Evolutionary conservation across 2,329 filamentous ascomycete genomes (phyloP).

Genomic region (Aspergillus hortae): DNA sequence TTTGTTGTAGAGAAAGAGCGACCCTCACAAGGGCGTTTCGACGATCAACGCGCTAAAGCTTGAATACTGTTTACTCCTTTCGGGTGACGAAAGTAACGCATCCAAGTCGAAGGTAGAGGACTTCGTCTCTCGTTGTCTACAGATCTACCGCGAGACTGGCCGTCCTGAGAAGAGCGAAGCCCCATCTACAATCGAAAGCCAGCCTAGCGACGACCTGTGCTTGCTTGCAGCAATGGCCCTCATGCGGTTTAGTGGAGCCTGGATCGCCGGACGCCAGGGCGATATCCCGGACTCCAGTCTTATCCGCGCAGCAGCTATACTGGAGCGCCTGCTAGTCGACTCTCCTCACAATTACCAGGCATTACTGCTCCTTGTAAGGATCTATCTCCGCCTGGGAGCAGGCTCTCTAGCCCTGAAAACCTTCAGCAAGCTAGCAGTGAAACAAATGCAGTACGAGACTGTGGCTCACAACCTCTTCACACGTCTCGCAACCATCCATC

Average conservation of each 20-base stretch:
- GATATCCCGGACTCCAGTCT: constrained; percentile 27
- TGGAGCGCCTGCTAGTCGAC: constrained; percentile 38
- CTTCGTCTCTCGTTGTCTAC: constrained; percentile 39
- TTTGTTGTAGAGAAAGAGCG: constrained; percentile 12
- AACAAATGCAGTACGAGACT: constrained; percentile 48
- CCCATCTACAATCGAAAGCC: constrained; percentile 39
- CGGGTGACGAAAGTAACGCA: constrained; percentile 23
- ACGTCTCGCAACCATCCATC: constrained; percentile 46
- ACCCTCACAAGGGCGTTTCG: constrained; percentile 26
- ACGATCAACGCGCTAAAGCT: constrained; percentile 43
- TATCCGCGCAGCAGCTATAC: constrained; percentile 35
- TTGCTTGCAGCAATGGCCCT: constrained; percentile 43
- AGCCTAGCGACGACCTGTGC: constrained; percentile 42
- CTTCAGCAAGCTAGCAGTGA: constrained; percentile 45
- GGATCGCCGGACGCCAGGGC: constrained; percentile 14
- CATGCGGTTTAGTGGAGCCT: constrained; percentile 27
- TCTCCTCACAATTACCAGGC: constrained; percentile 48
- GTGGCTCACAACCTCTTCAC: constrained; percentile 47
- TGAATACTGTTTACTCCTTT: constrained; percentile 40
- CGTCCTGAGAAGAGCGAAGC: constrained; percentile 20
- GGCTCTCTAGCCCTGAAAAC: constrained; percentile 45
- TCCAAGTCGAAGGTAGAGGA: constrained; percentile 29
- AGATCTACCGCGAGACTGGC: constrained; percentile 25
- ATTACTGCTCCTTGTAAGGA: constrained; percentile 41
- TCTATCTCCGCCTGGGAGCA: constrained; percentile 43